phyloP scores from a whole-genome alignment of 768 basidiomycete genomes.

The Tremella fuciformis region DNA sequence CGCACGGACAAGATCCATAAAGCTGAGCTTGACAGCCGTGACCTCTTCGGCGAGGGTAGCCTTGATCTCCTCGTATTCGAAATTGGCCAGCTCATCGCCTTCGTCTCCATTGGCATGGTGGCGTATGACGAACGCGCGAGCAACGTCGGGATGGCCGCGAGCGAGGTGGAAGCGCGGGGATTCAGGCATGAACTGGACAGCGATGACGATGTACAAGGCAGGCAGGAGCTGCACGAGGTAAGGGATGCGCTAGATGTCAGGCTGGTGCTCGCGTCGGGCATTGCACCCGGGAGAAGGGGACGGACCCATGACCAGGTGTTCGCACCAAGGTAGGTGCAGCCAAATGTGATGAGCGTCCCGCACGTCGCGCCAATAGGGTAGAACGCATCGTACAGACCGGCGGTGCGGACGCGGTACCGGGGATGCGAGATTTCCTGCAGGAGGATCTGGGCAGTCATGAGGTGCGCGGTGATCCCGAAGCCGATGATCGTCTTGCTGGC shows the following conservation, averaged over 20 bases:
- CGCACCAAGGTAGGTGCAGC: too few species aligned
- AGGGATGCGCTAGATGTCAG: conserved; percentile 36
- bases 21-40: conserved; percentile 49
- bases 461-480: conserved; percentile 52
- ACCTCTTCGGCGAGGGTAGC: conserved; percentile 38
- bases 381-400: conserved; percentile 52
- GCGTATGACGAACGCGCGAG: conserved; percentile 46
- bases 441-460: conserved; percentile 50
- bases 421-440: conserved; percentile 54
- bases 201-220: conserved; percentile 50
- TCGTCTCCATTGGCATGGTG: conserved; percentile 52
- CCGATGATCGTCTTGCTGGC: conserved; percentile 46
- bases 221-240: conserved; percentile 51
- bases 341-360: too few species aligned
- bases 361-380: conserved; percentile 51
- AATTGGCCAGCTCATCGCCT: conserved; percentile 50
- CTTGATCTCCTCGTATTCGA: conserved; percentile 53
- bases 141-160: conserved; percentile 48
- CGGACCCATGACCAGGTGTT: too few species aligned
- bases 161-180: conserved; percentile 51
- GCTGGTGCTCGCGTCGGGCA: not conserved
- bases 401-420: conserved; percentile 38
- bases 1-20: conserved; percentile 39
- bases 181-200: conserved; percentile 53
- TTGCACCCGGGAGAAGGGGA: too few species aligned